Conservation (phyloP, 495 filamentous ascomycete genomes). For the Hypoxylon trugodes region DNA sequence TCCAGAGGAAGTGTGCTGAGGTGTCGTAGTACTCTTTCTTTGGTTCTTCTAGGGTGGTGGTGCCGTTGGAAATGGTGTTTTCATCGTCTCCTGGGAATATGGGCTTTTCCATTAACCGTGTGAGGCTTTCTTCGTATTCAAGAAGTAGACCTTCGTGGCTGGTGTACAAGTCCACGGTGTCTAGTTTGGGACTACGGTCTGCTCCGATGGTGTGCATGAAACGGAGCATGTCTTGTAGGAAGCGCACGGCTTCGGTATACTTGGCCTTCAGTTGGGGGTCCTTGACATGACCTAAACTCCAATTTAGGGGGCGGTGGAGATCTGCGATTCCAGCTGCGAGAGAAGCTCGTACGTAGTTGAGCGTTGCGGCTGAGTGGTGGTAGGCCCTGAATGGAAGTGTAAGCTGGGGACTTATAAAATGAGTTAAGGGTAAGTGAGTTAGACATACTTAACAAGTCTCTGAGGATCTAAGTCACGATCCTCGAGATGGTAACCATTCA, state of each 20-base stretch:
- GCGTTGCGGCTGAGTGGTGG: conserved; percentile 90
- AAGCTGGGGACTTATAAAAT: conserved; percentile 3
- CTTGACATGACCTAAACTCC: conserved; percentile 92
- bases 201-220: conserved; percentile 97
- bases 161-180: conserved; percentile 95
- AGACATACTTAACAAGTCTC: conserved; percentile 72
- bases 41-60: not conserved
- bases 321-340: conserved; percentile 91
- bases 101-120: conserved; percentile 76
- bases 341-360: conserved; percentile 89
- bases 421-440: not conserved
- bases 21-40: conserved; percentile 78
- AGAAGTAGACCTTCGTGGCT: conserved; percentile 94
- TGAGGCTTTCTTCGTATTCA: conserved; percentile 91
- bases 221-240: conserved; percentile 87
- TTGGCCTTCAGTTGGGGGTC: conserved; percentile 81
- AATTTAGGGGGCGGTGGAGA: conserved; percentile 91
- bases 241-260: conserved; percentile 82
- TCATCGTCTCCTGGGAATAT: conserved; percentile 34
- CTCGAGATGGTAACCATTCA: conserved; percentile 82
- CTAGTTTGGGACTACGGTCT: conserved; percentile 81
- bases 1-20: conserved; percentile 97
- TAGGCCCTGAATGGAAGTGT: conserved; percentile 69
- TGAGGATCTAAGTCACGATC: conserved; percentile 81
- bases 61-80: conserved; percentile 1